These are phyloP conservation scores for Xanthoconium stramineum DNA, from an alignment of 768 basidiomycete species.

Conservation along the genomic window DNA sequence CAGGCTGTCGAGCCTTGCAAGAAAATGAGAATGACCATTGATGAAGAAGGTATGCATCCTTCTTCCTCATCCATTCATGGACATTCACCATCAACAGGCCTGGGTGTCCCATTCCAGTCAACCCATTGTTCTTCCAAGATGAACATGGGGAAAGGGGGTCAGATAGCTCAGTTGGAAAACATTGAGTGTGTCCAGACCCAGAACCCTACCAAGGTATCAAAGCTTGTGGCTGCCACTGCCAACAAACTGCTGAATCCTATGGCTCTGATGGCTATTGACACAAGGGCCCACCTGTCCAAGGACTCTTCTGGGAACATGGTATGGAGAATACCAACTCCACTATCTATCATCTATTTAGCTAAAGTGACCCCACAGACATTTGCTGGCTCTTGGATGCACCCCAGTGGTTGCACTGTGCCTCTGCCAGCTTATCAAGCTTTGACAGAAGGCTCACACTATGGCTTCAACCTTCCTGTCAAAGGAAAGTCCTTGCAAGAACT, in stretches of 20 bases:
- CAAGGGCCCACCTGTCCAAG: neutral
- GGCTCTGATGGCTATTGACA: neutral
- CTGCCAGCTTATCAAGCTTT: neutral
- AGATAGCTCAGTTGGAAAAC: neutral
- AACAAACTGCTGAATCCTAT: neutral
- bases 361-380: neutral
- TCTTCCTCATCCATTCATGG: too few relatives aligned
- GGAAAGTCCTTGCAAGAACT: neutral
- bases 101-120: neutral
- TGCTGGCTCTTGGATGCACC: neutral
- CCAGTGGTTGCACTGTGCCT: neutral
- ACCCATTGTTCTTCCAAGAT: neutral
- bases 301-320: neutral
- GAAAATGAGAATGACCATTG: neutral
- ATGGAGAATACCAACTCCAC: neutral
- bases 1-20: neutral
- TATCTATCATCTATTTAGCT: neutral
- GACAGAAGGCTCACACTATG: neutral
- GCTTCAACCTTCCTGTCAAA: neutral
- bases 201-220: neutral
- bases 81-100: neutral
- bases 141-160: neutral
- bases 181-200: neutral
- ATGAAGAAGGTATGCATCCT: too few relatives aligned
- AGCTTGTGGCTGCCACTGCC: neutral